phyloP scores from a whole-genome alignment of 2,329 filamentous ascomycete species.

The Huntiella moniliformis region DNA sequence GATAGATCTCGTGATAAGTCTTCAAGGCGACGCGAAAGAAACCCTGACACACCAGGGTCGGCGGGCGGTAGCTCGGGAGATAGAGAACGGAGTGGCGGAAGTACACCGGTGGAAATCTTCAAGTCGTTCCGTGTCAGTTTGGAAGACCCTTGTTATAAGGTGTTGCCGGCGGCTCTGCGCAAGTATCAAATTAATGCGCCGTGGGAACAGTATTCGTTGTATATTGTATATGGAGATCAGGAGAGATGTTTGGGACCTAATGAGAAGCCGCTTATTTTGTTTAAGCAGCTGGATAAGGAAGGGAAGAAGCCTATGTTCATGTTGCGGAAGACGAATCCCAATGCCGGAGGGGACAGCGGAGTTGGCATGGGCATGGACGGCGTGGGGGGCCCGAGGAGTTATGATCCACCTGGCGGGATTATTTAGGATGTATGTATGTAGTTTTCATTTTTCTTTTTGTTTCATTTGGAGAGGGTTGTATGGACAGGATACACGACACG shows the following conservation, averaged over 20 bases:
- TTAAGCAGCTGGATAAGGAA: conserved; percentile 93
- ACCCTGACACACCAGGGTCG: conserved; percentile 38
- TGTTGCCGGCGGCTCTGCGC: conserved; percentile 82
- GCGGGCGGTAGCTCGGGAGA: neutral
- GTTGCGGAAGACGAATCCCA: conserved; percentile 51
- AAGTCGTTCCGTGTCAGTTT: conserved; percentile 96
- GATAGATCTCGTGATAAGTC: conserved; percentile 20
- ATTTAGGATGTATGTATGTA: conserved; percentile 22
- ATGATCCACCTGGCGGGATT: conserved; percentile 41
- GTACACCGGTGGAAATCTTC: conserved; percentile 76
- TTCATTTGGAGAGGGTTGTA: neutral
- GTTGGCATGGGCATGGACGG: conserved; percentile 31
- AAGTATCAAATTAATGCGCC: conserved; percentile 98
- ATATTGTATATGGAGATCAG: conserved; percentile 97
- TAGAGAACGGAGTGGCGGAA: conserved; percentile 18
- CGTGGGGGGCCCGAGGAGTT: conserved; percentile 28
- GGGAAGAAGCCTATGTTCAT: conserved; percentile 99
- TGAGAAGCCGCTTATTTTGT: conserved; percentile 85
- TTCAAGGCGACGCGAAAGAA: conserved; percentile 41
- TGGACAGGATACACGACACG: too few species aligned
- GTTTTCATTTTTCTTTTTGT: neutral
- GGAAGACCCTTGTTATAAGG: conserved; percentile 95
- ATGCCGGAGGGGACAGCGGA: conserved; percentile 26
- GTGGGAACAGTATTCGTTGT: conserved; percentile 91
- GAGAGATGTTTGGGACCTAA: conserved; percentile 82